Evolutionary conservation across 2,329 filamentous ascomycete genomes (phyloP), one percentile per base, ranked within the genome.

Genomic region (Xylariales sp.): DNA sequence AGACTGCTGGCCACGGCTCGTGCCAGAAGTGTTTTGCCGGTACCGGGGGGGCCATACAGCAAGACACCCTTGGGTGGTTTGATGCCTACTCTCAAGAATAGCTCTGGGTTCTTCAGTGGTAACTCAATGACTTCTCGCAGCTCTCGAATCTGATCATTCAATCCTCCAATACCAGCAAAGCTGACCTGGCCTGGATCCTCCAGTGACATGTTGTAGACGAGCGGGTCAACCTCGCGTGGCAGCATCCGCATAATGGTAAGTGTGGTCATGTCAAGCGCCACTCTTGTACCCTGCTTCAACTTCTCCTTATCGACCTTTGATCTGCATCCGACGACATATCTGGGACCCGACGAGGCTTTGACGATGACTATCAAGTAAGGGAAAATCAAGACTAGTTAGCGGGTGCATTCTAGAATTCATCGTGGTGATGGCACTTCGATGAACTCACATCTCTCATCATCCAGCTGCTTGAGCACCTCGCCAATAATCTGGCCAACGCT

Each of bases 171-270:
- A 54, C 94, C 93, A 28, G 85, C 91, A 65, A 98, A 98, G 72
- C 88, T 96, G 65, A 98, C 85, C 65, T 97, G 91, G 5, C 93
- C 93, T 1, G 93, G 93, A 61, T 98, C 93, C 65, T 98, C 93
- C 53, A 98, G 69, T 15, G 93, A 98, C 93, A 98, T 98, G 74
- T 98, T 98, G 78, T 98, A 98, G 52, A 98, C 93, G 51, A 98
- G 76, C 15, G 93, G 93, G 60, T 98, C 93, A 60, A 98, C 94
- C 72, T 98, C 93, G 63, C 93, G 85, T 43, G 93, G 94, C 32
- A 98, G 76, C 93, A 98, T 98, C 57, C 93, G 88, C 93, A 98
- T 98, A 66, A 98, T 98, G 44, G 93, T 98, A 52, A 98, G 85
- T 15, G 93, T 98, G 36, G 93, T 98, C 93, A 98, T 98, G 59